phyloP scores from a whole-genome alignment of 108 stramenopile genomes.

The Skeletonema costatum region DNA sequence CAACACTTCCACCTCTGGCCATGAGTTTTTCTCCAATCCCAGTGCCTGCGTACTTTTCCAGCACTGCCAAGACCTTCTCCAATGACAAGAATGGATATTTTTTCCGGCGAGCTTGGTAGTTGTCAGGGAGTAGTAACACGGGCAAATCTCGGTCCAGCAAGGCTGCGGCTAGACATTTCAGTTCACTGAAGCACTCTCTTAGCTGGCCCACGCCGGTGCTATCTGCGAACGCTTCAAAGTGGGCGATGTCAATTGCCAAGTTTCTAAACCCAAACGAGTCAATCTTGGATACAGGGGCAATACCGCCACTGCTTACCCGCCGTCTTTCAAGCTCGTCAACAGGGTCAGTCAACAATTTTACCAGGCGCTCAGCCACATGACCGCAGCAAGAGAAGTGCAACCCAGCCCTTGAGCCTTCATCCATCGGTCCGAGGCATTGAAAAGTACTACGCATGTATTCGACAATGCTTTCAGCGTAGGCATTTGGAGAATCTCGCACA shows the following conservation, averaged over 20 bases:
- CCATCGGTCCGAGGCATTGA: slow-evolving; percentile 84
- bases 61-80: slow-evolving; percentile 70
- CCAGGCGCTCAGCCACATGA: slow-evolving; percentile 85
- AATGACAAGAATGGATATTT: slow-evolving; percentile 87
- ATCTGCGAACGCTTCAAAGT: slow-evolving; percentile 80
- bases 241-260: slow-evolving; percentile 74
- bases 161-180: slow-evolving; percentile 74
- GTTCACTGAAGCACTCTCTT: slow-evolving; percentile 84
- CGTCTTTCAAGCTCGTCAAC: slow-evolving; percentile 47
- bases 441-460: slow-evolving; percentile 84
- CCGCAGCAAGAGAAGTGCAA: slow-evolving; percentile 93
- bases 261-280: slow-evolving; percentile 90
- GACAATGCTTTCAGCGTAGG: slow-evolving; percentile 83
- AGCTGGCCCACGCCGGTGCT: slow-evolving; percentile 86
- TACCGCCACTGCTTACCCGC: slow-evolving; percentile 28
- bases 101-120: slow-evolving; percentile 62
- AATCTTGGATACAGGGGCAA: slow-evolving; percentile 81
- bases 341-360: slow-evolving; percentile 70
- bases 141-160: slow-evolving; percentile 86
- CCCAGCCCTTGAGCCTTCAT: slow-evolving; percentile 87
- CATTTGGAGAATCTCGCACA: slow-evolving; percentile 81
- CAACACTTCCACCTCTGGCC: slow-evolving; percentile 33
- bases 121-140: slow-evolving; percentile 68
- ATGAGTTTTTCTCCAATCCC: slow-evolving; percentile 62
- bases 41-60: slow-evolving; percentile 75